Base-by-base conservation (phyloP, 106 monocot species). In the Apostasia ramifera region DNA sequence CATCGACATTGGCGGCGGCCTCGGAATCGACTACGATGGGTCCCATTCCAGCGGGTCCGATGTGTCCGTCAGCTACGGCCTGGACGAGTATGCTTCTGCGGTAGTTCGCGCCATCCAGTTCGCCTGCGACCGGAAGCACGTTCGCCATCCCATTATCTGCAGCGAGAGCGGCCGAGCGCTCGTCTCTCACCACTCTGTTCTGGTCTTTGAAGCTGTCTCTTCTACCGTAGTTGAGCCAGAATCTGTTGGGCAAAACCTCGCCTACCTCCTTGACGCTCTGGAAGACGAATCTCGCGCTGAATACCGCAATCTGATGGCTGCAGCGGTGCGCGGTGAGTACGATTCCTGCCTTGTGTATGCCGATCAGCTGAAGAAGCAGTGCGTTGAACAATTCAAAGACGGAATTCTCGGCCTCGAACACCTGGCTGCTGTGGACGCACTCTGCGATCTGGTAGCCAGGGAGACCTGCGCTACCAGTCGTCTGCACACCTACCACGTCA, bases 151-250 rank as follows among this genome's bases (percentile, higher is more conserved):
- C 1, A 69, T 85, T 51, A 83, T 90, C 77, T 85, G 85, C 85
- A 90, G 89, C 81, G 89, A 90, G 78, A 85, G 85, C 52, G 89
- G 89, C 10, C 80, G 89, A 0, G 89, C 89, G 1, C 85, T 90
- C 4, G 85, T 90, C 6, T 90, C 89, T 0, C 89, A 90, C 62
- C 89, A 90, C 76, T 90, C 85, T 1, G 78, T 90, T 37, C 85
- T 90, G 37, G 74, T 90, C 3, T 90, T 90, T 54, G 89, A 90
- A 62, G 89, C 85, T 3, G 44, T 78, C 26, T 80, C 89, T 0
- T 77, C 85, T 3, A 40, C 55, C 14, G 8, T 55, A 4, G 47
- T 44, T 3, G 73, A 79, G 4, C 50, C 50, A 8, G 55, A 64
- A 8, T 37, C 77, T 0, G 8, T 67, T 1, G 78, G 64, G 14